phyloP scores from a whole-genome alignment of 2,329 filamentous ascomycete species.

The Fusarium compactum region DNA sequence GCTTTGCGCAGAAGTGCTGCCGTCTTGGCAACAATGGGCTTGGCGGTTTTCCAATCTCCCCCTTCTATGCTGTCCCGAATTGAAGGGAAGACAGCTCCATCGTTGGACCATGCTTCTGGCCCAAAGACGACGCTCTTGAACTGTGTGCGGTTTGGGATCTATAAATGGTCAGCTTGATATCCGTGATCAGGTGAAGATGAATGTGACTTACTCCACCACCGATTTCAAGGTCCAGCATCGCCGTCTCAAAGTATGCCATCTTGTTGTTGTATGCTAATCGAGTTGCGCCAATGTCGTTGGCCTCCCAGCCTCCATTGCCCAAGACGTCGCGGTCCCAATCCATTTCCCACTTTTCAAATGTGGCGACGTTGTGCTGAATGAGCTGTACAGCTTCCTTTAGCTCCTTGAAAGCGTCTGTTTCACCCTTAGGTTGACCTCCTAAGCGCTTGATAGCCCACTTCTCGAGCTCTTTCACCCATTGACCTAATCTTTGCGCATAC shows the following conservation, averaged over 20 bases:
- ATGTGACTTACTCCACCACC: conserved; percentile 76
- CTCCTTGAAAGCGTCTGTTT: conserved; percentile 47
- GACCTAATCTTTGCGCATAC: conserved; percentile 75
- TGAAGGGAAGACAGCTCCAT: conserved; percentile 68
- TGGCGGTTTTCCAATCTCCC: conserved; percentile 76
- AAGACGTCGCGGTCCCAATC: conserved; percentile 81
- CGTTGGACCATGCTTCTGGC: conserved; percentile 77
- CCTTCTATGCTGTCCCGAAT: conserved; percentile 83
- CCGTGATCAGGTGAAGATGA: background rate
- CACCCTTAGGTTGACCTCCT: conserved; percentile 22
- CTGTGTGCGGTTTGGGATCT: conserved; percentile 88
- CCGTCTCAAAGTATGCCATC: conserved; percentile 84
- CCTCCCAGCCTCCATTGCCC: conserved; percentile 80
- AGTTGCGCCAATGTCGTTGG: conserved; percentile 72
- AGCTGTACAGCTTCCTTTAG: conserved; percentile 68
- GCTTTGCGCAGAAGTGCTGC: conserved; percentile 75
- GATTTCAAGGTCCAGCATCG: conserved; percentile 80
- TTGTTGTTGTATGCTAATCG: conserved; percentile 82
- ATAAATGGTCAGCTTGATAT: conserved; percentile 25
- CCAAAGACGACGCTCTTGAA: conserved; percentile 95
- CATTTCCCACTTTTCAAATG: conserved; percentile 81
- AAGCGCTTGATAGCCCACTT: conserved; percentile 64
- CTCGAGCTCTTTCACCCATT: conserved; percentile 75
- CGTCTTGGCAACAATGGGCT: conserved; percentile 77
- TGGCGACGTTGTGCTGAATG: conserved; percentile 62